A percentile compares a stretch with the other conserved stretches of the same genome.
Conservation (phyloP, 2,329 filamentous ascomycete species). For the Phialophora expanda region DNA sequence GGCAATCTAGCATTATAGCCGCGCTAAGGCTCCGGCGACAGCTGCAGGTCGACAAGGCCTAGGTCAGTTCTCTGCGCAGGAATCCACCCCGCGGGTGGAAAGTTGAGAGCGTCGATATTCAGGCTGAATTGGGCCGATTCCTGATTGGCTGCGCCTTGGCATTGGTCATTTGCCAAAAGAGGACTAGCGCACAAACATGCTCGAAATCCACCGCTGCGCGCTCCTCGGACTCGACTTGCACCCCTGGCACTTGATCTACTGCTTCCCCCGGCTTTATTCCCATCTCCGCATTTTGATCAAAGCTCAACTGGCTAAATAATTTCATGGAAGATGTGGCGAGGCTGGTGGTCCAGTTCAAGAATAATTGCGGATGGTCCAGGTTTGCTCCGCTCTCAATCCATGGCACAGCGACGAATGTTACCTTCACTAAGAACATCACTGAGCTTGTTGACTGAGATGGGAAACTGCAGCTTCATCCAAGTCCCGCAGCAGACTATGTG, state of each 20-base stretch:
- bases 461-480: background rate
- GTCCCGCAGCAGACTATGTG: background rate
- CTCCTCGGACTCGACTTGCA: background rate
- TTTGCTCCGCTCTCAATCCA: conserved; percentile 4
- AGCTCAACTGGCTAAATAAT: conserved; percentile 12
- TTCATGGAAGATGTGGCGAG: background rate
- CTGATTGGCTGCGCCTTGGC: conserved; percentile 1
- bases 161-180: conserved; percentile 15
- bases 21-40: conserved; percentile 5
- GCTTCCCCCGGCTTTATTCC: conserved; percentile 1
- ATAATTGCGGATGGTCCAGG: background rate
- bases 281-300: conserved; percentile 8
- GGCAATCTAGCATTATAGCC: conserved; percentile 11
- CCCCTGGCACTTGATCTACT: background rate
- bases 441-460: conserved; percentile 2
- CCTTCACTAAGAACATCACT: background rate
- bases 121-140: conserved; percentile 10
- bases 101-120: background rate
- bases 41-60: background rate
- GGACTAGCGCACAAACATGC: background rate
- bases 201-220: background rate
- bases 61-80: background rate
- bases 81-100: background rate
- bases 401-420: background rate
- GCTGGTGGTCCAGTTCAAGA: background rate